phyloP scores from a whole-genome alignment of 73 alveolate genomes.

The Paraurostyla sp. region DNA sequence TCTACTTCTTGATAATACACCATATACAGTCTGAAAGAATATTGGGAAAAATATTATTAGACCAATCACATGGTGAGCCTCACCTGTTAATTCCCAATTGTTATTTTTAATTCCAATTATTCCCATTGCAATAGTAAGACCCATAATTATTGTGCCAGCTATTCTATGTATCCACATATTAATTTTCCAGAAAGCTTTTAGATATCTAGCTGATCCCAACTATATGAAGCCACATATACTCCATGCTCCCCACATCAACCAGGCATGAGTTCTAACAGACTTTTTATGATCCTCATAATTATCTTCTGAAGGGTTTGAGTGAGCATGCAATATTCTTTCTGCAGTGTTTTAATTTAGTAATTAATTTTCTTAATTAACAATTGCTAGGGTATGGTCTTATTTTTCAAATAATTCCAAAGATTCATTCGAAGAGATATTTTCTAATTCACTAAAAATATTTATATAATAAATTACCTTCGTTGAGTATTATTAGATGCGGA shows the following conservation, averaged over 20 bases:
- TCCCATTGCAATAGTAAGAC: background rate
- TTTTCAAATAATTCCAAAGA: no score
- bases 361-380: no score
- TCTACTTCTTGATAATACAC: background rate
- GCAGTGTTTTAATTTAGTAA: no score
- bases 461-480: no score
- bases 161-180: conserved; percentile 59
- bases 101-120: background rate
- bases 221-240: background rate
- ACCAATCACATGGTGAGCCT: conserved; percentile 2
- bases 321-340: no score
- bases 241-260: conserved; percentile 46
- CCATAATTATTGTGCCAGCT: conserved; percentile 18
- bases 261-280: conserved; percentile 13
- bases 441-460: no score
- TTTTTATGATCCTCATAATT: background rate
- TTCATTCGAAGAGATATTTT: no score
- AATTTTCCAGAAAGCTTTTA: conserved; percentile 17
- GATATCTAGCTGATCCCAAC: background rate
- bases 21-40: background rate
- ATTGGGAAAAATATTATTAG: conserved; percentile 7
- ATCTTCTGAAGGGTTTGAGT: no score
- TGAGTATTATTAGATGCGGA: no score
- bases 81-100: background rate
- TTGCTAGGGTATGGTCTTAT: no score